A percentile compares a stretch with the other conserved stretches of the same genome.
These are phyloP conservation scores for Cicer yamashitae DNA, from an alignment of 306 rosid species.

Conservation along the genomic window DNA sequence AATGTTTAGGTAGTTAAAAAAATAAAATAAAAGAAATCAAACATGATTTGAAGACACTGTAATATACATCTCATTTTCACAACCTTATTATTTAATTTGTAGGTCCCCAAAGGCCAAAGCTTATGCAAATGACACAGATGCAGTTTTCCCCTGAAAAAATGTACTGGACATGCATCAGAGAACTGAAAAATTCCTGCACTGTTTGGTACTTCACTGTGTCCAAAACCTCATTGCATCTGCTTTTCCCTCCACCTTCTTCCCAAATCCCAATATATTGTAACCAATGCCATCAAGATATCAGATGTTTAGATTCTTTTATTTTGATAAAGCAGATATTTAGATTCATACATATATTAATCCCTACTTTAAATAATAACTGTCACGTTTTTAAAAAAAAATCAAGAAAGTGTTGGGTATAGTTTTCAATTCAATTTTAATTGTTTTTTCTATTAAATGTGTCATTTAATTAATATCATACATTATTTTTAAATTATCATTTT, in stretches of 20 bases:
- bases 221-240: slow-evolving; percentile 30
- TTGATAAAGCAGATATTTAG: too few relatives aligned
- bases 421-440: too few relatives aligned
- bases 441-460: too few relatives aligned
- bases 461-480: too few relatives aligned
- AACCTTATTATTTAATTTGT: slow-evolving; percentile 9
- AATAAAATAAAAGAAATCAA: not conserved
- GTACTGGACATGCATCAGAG: slow-evolving; percentile 28
- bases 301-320: slow-evolving; percentile 5
- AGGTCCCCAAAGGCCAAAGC: slow-evolving; percentile 33
- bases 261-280: too few relatives aligned
- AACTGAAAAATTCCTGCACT: slow-evolving; percentile 43
- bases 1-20: not conserved
- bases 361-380: too few relatives aligned
- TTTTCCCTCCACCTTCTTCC: slow-evolving; percentile 3
- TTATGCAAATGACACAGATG: slow-evolving; percentile 31
- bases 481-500: too few relatives aligned
- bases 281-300: slow-evolving; percentile 28
- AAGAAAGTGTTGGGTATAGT: too few relatives aligned
- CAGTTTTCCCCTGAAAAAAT: slow-evolving; percentile 34
- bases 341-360: too few relatives aligned
- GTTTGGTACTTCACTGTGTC: slow-evolving; percentile 39
- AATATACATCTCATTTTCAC: slow-evolving; percentile 29
- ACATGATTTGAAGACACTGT: slow-evolving; percentile 37
- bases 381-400: too few relatives aligned